Percentiles rank a stretch among this genome's conserved stretches.
Evolutionary conservation across 1,139 yeast species (phyloP).

Genomic region (Saccharomycopsis hybrid): DNA sequence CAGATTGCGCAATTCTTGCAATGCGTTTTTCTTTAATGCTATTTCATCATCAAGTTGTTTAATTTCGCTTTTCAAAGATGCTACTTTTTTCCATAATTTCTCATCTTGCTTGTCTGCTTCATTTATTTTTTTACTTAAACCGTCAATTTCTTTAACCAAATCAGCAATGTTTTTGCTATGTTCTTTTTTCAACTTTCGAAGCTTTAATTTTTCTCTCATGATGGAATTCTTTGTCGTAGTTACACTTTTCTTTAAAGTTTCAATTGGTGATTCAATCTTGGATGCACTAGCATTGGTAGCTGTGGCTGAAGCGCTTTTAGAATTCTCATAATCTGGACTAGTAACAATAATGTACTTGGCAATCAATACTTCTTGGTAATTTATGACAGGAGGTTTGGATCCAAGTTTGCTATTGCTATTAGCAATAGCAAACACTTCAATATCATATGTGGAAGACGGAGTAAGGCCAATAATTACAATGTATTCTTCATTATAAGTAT

Average conservation of each 20-base stretch:
- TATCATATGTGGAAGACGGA: slow-evolving; percentile 62
- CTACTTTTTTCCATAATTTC: slow-evolving; percentile 39
- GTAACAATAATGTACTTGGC: slow-evolving; percentile 18
- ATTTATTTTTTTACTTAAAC: slow-evolving; percentile 42
- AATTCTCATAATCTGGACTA: background rate
- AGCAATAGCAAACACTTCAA: slow-evolving; percentile 41
- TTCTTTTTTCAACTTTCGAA: slow-evolving; percentile 58
- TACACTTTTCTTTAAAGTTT: slow-evolving; percentile 58
- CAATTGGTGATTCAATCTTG: slow-evolving; percentile 37
- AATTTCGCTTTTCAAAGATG: slow-evolving; percentile 35
- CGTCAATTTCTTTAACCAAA: slow-evolving; percentile 52
- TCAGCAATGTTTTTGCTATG: slow-evolving; percentile 49
- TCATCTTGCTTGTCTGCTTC: slow-evolving; percentile 41
- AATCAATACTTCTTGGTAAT: slow-evolving; percentile 9
- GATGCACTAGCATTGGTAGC: background rate
- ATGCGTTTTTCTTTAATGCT: slow-evolving; percentile 25
- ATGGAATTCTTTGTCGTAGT: slow-evolving; percentile 53
- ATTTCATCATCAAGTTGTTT: slow-evolving; percentile 37
- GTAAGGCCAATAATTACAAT: slow-evolving; percentile 59
- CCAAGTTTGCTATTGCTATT: background rate
- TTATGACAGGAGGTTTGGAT: background rate
- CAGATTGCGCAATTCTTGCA: slow-evolving; percentile 31
- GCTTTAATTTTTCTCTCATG: slow-evolving; percentile 41
- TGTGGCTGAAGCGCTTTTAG: background rate
- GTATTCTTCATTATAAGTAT: slow-evolving; percentile 32